Evolutionary conservation across 768 basidiomycete genomes (phyloP).

Genomic region (Clavaria fumosa): DNA sequence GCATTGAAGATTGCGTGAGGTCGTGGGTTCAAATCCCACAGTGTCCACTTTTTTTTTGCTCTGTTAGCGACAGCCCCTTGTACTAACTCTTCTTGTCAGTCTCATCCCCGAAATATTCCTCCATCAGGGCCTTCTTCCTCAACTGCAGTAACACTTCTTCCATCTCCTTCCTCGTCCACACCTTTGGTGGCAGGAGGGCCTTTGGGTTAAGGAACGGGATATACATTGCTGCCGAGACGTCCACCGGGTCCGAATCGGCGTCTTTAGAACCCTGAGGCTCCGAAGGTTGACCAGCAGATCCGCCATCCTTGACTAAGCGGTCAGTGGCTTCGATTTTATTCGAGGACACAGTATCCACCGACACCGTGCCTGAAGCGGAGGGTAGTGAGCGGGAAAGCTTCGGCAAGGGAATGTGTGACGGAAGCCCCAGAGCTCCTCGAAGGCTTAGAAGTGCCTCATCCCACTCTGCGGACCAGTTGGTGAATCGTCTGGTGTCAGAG

Average conservation of each 20-base stretch:
- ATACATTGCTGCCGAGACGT: conserved; percentile 47
- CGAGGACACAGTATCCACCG: too few species aligned
- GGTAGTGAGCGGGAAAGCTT: conserved; percentile 33
- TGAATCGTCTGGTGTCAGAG: too few species aligned
- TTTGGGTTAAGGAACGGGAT: conserved; percentile 65
- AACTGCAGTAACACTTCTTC: conserved; percentile 58
- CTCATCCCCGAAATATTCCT: conserved; percentile 45
- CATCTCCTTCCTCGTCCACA: conserved; percentile 69
- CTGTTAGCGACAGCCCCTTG: too few species aligned
- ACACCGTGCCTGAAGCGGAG: too few species aligned
- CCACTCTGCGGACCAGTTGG: conserved; percentile 35
- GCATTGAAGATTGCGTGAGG: conserved; percentile 6
- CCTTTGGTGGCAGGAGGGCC: conserved; percentile 55
- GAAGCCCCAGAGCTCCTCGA: conserved; percentile 35
- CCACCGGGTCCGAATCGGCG: conserved; percentile 23
- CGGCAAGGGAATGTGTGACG: conserved; percentile 35
- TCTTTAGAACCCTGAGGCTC: too few species aligned
- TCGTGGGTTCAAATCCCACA: conserved; percentile 10
- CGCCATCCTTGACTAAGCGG: too few species aligned
- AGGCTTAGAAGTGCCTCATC: conserved; percentile 42
- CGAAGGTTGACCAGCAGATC: too few species aligned
- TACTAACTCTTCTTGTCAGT: background rate
- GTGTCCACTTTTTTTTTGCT: conserved; percentile 3
- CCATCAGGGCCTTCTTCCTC: conserved; percentile 67
- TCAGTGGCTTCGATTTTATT: too few species aligned